Evolutionary conservation across 305 asterid genomes (phyloP).

Genomic region (Ajuga reptans): DNA sequence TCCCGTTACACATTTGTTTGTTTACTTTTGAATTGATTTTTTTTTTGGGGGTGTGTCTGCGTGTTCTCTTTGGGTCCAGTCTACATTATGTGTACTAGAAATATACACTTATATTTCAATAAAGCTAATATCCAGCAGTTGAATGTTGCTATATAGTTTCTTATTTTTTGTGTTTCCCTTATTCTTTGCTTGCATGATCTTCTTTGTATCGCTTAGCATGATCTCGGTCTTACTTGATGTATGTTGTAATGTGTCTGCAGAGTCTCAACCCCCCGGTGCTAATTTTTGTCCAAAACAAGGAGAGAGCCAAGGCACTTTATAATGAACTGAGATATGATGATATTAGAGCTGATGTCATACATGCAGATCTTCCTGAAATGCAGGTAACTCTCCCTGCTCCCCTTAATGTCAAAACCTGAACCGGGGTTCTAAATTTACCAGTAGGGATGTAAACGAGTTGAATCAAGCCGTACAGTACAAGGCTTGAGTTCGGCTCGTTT

Average conservation of each 20-base stretch:
- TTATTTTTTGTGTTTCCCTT: neutral
- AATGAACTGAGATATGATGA: constrained; percentile 60
- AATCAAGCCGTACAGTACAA: too few species aligned
- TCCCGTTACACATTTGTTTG: too few species aligned
- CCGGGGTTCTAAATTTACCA: neutral
- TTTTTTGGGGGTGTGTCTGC: too few species aligned
- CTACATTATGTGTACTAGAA: neutral
- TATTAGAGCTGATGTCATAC: constrained; percentile 68
- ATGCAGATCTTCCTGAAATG: constrained; percentile 57
- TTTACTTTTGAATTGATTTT: too few species aligned
- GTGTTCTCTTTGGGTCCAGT: neutral
- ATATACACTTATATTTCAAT: neutral
- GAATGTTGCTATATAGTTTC: neutral
- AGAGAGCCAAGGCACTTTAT: constrained; percentile 70
- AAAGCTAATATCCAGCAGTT: neutral
- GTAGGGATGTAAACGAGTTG: too few species aligned
- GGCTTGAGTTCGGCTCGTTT: too few species aligned
- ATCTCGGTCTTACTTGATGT: neutral
- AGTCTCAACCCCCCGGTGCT: constrained; percentile 79
- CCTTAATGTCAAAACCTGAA: neutral
- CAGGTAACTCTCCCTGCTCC: constrained; percentile 34
- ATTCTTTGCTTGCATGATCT: neutral
- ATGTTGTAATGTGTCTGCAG: constrained; percentile 30
- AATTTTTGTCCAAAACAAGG: constrained; percentile 82
- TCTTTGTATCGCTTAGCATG: neutral